Conservation (phyloP, 495 filamentous ascomycete species). For the Friedmanniomyces endolithicus region DNA sequence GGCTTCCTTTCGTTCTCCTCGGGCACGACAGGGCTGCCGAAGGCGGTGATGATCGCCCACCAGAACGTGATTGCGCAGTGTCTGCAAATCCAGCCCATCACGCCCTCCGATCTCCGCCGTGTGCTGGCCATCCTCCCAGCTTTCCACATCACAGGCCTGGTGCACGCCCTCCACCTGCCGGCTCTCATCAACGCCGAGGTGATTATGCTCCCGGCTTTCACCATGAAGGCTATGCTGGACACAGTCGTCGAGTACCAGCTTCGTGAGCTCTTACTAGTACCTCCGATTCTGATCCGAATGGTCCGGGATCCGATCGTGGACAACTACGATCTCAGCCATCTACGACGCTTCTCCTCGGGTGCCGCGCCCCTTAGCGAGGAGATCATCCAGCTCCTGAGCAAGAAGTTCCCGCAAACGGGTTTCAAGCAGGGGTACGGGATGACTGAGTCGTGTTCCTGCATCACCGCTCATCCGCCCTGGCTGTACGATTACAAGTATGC, state of each 20-base stretch:
- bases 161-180: slow-evolving; percentile 49
- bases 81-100: slow-evolving; percentile 42
- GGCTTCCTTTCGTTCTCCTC: slow-evolving; percentile 46
- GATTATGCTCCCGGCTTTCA: slow-evolving; percentile 48
- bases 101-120: slow-evolving; percentile 35
- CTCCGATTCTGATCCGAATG: slow-evolving; percentile 56
- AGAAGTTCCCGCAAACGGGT: slow-evolving; percentile 48
- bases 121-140: slow-evolving; percentile 43
- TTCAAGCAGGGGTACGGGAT: slow-evolving; percentile 61
- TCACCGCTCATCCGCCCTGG: slow-evolving; percentile 44
- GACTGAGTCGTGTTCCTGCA: slow-evolving; percentile 53
- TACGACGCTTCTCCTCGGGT: slow-evolving; percentile 43
- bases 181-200: slow-evolving; percentile 44
- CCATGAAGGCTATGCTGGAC: slow-evolving; percentile 43
- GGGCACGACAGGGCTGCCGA: slow-evolving; percentile 28
- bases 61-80: slow-evolving; percentile 52
- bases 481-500: slow-evolving; percentile 45
- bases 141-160: slow-evolving; percentile 44
- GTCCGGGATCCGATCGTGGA: slow-evolving; percentile 50
- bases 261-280: slow-evolving; percentile 51
- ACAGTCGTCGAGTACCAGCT: slow-evolving; percentile 42
- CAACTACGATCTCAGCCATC: slow-evolving; percentile 44
- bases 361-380: slow-evolving; percentile 55
- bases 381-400: slow-evolving; percentile 44
- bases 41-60: slow-evolving; percentile 47